Base-by-base conservation (phyloP, 306 rosid genomes). In the Castanea sativa region DNA sequence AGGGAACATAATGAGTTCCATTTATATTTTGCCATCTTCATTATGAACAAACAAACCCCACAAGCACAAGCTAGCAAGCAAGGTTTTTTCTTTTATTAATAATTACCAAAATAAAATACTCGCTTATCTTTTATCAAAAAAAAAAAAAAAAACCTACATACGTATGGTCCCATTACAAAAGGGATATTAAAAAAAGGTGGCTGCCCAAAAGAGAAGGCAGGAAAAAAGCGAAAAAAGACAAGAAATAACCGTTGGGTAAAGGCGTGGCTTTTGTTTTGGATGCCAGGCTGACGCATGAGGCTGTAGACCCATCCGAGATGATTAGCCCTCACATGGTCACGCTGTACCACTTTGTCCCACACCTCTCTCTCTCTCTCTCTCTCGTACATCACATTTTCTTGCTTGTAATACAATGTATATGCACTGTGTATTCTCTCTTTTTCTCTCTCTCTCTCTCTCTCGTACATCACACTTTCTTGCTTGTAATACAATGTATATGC, bases 261-360 rank as follows among this genome's bases (percentile, higher is more conserved):
- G 81, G 76, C 69, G 72, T 65, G 81, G 82, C 15, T 20, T 75
- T 53, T 13, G 43, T 15, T 33, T 75, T 70, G 76, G 80, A 57
- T 79, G 83, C 78, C 87, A 84, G 90, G 59, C 82, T 84, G 85
- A 81, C 84, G 15, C 30, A 8, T 29, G 56, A 29, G 55, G 60
- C 75, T 43, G 18, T 16, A 63, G 3, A 23, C 69, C 69, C 61
- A 2, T 16, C 30, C 45, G 2, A 29, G 65, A 80, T 82, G 67
- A 84, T 79, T 82, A 74, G 67, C 21, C 30, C 35, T 78, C 91
- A 87, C 93, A 87, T 90, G 91, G 86, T 71, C 70, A 32, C 30
- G 80, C 90, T 89, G 87, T 85, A 14, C 78, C 21, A 16, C 27
- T 0, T 33, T 69, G 78, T 43, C 87, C 83, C 86, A 45, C 78